Conservation (phyloP, 208 protist species). For the Herpetomonas samuelpessoai region DNA sequence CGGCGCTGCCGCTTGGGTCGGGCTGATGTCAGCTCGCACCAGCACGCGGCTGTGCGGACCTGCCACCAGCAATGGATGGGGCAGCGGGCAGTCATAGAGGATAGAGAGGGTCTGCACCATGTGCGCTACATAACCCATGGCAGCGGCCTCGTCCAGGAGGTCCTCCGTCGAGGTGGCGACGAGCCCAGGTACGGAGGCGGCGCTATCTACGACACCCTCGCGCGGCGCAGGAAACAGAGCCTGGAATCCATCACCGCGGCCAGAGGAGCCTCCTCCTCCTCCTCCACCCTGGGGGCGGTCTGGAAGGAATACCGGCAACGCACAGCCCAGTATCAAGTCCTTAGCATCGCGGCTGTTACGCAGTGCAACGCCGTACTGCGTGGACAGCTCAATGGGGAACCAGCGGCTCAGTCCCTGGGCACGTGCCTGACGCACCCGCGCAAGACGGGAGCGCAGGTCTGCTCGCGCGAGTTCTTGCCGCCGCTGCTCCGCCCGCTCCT, state of each 20-base stretch:
- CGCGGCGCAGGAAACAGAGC: constrained; percentile 10
- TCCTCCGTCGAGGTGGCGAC: constrained; percentile 27
- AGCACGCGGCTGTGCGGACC: constrained; percentile 38
- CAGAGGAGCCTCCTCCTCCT: background rate
- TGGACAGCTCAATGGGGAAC: constrained; percentile 30
- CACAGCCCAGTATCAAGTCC: constrained; percentile 23
- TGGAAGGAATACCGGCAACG: constrained; percentile 9
- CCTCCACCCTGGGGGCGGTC: background rate
- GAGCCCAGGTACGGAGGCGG: constrained; percentile 17
- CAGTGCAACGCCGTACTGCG: constrained; percentile 10
- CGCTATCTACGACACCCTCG: constrained; percentile 14
- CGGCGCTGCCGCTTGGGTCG: constrained; percentile 15
- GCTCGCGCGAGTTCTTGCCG: constrained; percentile 10
- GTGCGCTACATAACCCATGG: constrained; percentile 52
- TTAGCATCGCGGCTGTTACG: constrained; percentile 16
- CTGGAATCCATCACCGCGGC: background rate
- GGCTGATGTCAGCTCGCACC: constrained; percentile 15
- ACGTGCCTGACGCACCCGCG: constrained; percentile 13
- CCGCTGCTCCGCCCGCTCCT: background rate
- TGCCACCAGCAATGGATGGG: constrained; percentile 53
- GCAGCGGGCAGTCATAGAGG: constrained; percentile 55
- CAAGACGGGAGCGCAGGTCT: constrained; percentile 33
- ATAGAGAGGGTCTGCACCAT: constrained; percentile 43
- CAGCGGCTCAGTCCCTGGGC: constrained; percentile 24
- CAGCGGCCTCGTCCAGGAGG: constrained; percentile 46